A percentile compares a stretch with the other conserved stretches of the same genome.
Conservation (phyloP, 768 basidiomycete species). For the Cystobasidium onofrii region DNA sequence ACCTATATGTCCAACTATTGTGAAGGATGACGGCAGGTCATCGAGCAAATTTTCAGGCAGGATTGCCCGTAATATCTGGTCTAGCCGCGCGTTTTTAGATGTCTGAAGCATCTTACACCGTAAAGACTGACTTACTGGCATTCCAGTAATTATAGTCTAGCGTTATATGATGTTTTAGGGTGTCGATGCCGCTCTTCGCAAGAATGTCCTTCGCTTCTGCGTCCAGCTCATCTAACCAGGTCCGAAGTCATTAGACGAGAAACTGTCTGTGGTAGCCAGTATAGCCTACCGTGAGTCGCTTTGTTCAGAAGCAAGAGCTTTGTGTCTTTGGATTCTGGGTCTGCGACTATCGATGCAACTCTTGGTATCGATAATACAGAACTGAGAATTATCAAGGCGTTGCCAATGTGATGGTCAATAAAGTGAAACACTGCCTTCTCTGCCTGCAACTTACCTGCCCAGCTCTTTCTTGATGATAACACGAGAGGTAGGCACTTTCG, state of each 20-base stretch:
- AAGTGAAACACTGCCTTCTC: background rate
- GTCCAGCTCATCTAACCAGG: slow-evolving; percentile 58
- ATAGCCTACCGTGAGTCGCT: slow-evolving; percentile 19
- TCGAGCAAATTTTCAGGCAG: slow-evolving; percentile 70
- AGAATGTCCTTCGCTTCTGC: slow-evolving; percentile 55
- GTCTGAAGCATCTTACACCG: background rate
- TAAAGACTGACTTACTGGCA: slow-evolving; percentile 53
- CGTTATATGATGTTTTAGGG: slow-evolving; percentile 54
- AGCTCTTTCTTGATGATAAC: slow-evolving; percentile 34
- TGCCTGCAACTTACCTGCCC: slow-evolving; percentile 31
- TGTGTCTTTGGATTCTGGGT: slow-evolving; percentile 24
- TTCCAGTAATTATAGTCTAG: slow-evolving; percentile 84
- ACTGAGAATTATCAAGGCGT: background rate
- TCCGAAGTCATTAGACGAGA: slow-evolving; percentile 1
- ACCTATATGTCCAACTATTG: slow-evolving; percentile 86
- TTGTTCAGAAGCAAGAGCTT: slow-evolving; percentile 35
- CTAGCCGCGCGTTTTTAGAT: slow-evolving; percentile 47
- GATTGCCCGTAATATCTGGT: slow-evolving; percentile 72
- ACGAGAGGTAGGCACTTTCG: slow-evolving; percentile 29
- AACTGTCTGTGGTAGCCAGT: background rate
- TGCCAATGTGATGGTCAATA: too few relatives aligned
- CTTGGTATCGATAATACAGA: slow-evolving; percentile 33
- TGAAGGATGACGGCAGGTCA: slow-evolving; percentile 77
- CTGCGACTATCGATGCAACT: slow-evolving; percentile 26
- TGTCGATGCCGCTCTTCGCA: slow-evolving; percentile 52